Percentiles rank a stretch among this genome's conserved stretches.
Evolutionary conservation across 306 rosid species (phyloP).

Genomic region (Fagus crenata): DNA sequence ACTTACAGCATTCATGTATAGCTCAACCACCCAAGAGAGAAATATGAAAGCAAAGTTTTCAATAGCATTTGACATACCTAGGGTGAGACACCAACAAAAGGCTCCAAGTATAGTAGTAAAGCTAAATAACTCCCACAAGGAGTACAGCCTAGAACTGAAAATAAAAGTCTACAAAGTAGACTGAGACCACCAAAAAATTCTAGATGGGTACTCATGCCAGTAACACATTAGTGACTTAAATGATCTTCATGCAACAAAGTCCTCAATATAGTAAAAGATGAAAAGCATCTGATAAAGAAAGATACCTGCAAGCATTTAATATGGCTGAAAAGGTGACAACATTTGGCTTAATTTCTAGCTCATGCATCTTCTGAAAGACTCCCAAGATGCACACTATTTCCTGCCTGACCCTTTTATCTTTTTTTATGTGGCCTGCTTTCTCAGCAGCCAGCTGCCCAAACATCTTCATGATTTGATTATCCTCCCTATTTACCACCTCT

Average conservation of each 20-base stretch:
- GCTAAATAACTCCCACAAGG: neutral
- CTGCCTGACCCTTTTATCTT: conserved; percentile 42
- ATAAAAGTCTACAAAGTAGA: too few relatives aligned
- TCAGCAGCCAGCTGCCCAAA: conserved; percentile 62
- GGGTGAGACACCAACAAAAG: neutral
- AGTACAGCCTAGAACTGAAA: too few relatives aligned
- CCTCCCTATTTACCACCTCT: conserved; percentile 23
- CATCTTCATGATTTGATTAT: conserved; percentile 39
- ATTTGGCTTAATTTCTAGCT: conserved; percentile 56
- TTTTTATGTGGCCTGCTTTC: conserved; percentile 47
- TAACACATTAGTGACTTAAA: neutral
- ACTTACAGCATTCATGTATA: neutral
- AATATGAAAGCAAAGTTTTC: neutral
- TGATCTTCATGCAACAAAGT: conserved; percentile 12
- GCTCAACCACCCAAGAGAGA: neutral
- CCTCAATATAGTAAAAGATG: neutral
- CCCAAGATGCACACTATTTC: conserved; percentile 56
- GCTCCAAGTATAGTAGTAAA: neutral
- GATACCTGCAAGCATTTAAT: conserved; percentile 93
- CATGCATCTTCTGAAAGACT: conserved; percentile 74
- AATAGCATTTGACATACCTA: neutral
- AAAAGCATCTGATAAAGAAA: neutral
- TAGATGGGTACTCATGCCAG: neutral
- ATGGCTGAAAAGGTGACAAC: conserved; percentile 80
- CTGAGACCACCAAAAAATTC: neutral